These are phyloP conservation scores for Cyclospora cayetanensis DNA, from an alignment of 169 alveolate species.

Conservation along the genomic window DNA sequence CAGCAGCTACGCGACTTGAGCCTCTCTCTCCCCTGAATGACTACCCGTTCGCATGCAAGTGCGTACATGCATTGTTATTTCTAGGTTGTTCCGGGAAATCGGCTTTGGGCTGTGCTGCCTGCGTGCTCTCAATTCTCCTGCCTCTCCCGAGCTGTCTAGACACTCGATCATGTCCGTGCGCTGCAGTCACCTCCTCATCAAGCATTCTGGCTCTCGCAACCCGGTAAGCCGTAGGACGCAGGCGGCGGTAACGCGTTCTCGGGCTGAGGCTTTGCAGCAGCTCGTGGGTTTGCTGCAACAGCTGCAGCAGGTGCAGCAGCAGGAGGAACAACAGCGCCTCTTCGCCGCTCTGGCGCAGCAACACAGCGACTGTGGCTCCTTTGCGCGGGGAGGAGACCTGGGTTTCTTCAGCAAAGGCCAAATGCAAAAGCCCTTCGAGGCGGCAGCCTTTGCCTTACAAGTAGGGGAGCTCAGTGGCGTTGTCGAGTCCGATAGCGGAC, in stretches of 20 bases:
- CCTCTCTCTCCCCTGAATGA: too few species aligned
- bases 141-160: too few species aligned
- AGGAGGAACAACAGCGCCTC: conserved; percentile 1
- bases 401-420: conserved; percentile 86
- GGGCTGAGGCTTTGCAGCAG: conserved; percentile 86
- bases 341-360: conserved; percentile 81
- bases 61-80: too few species aligned
- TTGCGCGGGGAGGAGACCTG: conserved; percentile 89
- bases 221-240: conserved; percentile 88
- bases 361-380: conserved; percentile 87
- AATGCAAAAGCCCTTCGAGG: conserved; percentile 90
- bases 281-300: conserved; percentile 75
- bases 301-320: conserved; percentile 77
- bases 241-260: conserved; percentile 85
- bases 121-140: too few species aligned
- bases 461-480: conserved; percentile 89
- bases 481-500: conserved; percentile 90
- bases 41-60: too few species aligned
- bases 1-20: too few species aligned
- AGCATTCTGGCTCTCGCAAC: conserved; percentile 91
- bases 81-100: too few species aligned
- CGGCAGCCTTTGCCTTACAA: conserved; percentile 85
- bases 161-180: conserved; percentile 77
- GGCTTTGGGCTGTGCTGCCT: too few species aligned
- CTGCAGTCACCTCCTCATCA: conserved; percentile 87